phyloP scores from a whole-genome alignment of 768 basidiomycete genomes.

The Lanmaoa rubissima region DNA sequence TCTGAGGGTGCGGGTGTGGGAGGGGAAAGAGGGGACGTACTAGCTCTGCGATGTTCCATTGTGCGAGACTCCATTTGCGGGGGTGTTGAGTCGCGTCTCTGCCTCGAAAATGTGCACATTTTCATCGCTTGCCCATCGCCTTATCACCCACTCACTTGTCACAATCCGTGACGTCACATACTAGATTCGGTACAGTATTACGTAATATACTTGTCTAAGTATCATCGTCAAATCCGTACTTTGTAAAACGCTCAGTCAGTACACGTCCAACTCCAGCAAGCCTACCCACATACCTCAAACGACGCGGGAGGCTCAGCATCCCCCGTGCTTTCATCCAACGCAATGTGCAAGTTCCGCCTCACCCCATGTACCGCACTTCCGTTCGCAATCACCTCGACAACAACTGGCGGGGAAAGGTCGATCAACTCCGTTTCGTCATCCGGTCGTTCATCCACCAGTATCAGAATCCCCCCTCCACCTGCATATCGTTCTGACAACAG shows the following conservation, averaged over 20 bases:
- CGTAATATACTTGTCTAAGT: slow-evolving; percentile 27
- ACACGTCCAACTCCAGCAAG: background rate
- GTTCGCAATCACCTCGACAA: slow-evolving; percentile 16
- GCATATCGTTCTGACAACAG: slow-evolving; percentile 58
- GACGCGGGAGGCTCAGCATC: slow-evolving; percentile 75
- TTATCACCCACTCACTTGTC: slow-evolving; percentile 28
- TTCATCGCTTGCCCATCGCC: slow-evolving; percentile 5
- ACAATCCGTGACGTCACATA: slow-evolving; percentile 22
- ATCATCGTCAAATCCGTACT: slow-evolving; percentile 80
- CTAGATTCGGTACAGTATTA: background rate
- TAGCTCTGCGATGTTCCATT: slow-evolving; percentile 71
- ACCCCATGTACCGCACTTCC: slow-evolving; percentile 28
- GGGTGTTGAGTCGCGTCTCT: slow-evolving; percentile 14
- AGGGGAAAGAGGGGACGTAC: slow-evolving; percentile 38
- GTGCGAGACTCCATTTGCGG: slow-evolving; percentile 58
- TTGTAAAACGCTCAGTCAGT: slow-evolving; percentile 19
- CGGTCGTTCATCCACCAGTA: slow-evolving; percentile 73
- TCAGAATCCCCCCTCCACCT: slow-evolving; percentile 85
- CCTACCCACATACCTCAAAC: slow-evolving; percentile 68
- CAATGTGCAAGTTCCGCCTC: slow-evolving; percentile 48
- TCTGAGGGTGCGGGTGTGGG: slow-evolving; percentile 26
- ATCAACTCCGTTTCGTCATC: slow-evolving; percentile 75
- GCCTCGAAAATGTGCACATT: slow-evolving; percentile 9
- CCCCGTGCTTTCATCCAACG: slow-evolving; percentile 65
- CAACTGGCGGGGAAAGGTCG: slow-evolving; percentile 47